Evolutionary conservation across 257 asterid genomes (phyloP), one percentile per base, ranked within the genome.

Genomic region (Mentha longifolia): DNA sequence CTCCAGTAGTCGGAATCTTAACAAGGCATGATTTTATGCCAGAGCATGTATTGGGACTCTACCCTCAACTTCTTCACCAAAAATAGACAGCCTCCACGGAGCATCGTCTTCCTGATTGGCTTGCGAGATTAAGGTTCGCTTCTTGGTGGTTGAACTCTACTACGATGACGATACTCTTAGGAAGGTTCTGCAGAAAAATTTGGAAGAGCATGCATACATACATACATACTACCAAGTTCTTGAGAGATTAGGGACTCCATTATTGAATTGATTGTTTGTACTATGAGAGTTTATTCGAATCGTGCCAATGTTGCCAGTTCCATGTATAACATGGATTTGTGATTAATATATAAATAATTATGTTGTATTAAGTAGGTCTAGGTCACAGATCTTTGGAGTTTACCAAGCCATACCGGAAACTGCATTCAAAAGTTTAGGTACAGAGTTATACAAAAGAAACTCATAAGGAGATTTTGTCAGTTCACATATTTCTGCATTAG

Each of bases 1-100:
- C 83, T 39, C 97, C 97, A 0, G 74, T 90, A 1, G 91, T 83
- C 28, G 97, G 95, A 61, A 90, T 90, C 71, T 78, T 90, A 83
- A 90, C 97, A 0, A 81, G 97, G 65, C 97, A 90, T 22, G 95
- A 90, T 76, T 88, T 90, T 28, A 88, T 88, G 91, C 87, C 88
- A 7, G 93, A 90, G 76, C 97, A 90, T 77, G 85, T 90, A 47
- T 72, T 86, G 86, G 89, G 85, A 74, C 91, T 90, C 54, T 82
- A 88, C 67, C 95, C 97, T 17, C 81, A 87, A 31, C 57, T 82
- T 13, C n/a, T 3, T 22, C 73, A 71, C 43, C 88, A 82, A 72
- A 80, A 87, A 80, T 83, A 83, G 76, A 66, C 47, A 30, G 43
- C 13, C 3, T 42, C 13, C 0, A 35, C 39, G 8, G 8, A 35